These are phyloP conservation scores for Cyphellophora attinorum DNA, from an alignment of 2,329 filamentous ascomycete genomes.

Conservation along the genomic window DNA sequence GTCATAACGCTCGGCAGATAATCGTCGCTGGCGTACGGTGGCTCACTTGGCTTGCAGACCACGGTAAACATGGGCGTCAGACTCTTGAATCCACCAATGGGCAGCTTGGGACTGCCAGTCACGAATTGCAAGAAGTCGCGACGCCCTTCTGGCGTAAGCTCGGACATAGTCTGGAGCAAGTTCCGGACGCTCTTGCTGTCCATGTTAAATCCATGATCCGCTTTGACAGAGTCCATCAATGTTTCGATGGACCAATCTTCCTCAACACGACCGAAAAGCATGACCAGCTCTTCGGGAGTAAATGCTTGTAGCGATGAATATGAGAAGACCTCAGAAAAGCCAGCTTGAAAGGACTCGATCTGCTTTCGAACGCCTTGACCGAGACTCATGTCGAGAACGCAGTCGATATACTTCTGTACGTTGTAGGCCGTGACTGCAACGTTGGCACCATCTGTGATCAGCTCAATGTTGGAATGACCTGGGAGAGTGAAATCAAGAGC, in stretches of 20 bases:
- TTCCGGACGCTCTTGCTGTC: constrained; percentile 95
- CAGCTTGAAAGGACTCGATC: constrained; percentile 78
- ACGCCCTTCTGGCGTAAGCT: constrained; percentile 62
- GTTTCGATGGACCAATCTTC: constrained; percentile 98
- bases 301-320: constrained; percentile 89
- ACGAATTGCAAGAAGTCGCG: constrained; percentile 96
- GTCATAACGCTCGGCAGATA: constrained; percentile 99
- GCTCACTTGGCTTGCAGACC: constrained; percentile 96
- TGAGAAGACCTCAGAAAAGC: constrained; percentile 93
- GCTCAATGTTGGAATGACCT: constrained; percentile 78
- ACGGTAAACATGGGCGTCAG: constrained; percentile 98
- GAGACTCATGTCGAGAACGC: constrained; percentile 83
- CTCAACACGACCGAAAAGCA: constrained; percentile 82
- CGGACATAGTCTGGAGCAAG: constrained; percentile 87
- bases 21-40: constrained; percentile 86
- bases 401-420: constrained; percentile 78
- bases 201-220: constrained; percentile 97
- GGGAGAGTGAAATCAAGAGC: constrained; percentile 91
- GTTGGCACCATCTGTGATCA: constrained; percentile 65
- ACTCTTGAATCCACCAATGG: constrained; percentile 95
- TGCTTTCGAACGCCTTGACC: constrained; percentile 81
- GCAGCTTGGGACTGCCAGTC: constrained; percentile 93
- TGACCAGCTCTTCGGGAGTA: constrained; percentile 88
- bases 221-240: constrained; percentile 96
- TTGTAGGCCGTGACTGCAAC: constrained; percentile 78